Evolutionary conservation across 2,329 filamentous ascomycete species (phyloP).

Genomic region (Bimuria novae-zelandiae): DNA sequence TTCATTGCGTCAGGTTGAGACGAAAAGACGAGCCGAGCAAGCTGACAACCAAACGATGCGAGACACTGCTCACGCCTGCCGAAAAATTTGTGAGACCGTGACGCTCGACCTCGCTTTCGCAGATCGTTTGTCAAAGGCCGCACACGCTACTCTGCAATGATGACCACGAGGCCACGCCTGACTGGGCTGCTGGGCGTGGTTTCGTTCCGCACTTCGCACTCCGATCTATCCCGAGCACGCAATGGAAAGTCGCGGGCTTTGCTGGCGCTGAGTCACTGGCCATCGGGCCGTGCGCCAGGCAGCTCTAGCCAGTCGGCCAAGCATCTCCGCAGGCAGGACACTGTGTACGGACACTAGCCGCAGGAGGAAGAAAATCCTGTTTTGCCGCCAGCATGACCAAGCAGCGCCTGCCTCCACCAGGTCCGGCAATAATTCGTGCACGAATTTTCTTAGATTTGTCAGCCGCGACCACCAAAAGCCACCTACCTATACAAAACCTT

Average conservation of each 20-base stretch:
- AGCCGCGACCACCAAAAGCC: no score
- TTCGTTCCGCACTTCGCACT: slow-evolving; percentile 5
- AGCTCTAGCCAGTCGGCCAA: slow-evolving; percentile 14
- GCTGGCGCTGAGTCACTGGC: not conserved
- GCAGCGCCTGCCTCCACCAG: slow-evolving; percentile 17
- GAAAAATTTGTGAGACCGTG: no score
- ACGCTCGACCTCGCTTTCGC: no score
- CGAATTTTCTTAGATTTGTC: no score
- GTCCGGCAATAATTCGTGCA: no score
- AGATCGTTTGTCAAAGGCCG: not conserved
- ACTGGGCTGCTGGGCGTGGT: not conserved
- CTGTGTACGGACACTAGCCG: no score
- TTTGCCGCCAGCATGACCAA: slow-evolving; percentile 25
- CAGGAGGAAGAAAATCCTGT: slow-evolving; percentile 14
- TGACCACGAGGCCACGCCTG: not conserved
- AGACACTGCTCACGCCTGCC: no score
- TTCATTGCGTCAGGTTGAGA: not conserved
- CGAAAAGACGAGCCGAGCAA: not conserved
- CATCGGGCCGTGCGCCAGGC: not conserved
- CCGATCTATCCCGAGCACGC: slow-evolving; percentile 12
- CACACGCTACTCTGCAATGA: no score
- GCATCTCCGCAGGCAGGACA: slow-evolving; percentile 24
- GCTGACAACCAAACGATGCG: not conserved
- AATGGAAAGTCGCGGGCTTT: not conserved
- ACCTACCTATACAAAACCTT: no score